phyloP scores from a whole-genome alignment of 495 filamentous ascomycete species.

The Pyronema omphalodes region DNA sequence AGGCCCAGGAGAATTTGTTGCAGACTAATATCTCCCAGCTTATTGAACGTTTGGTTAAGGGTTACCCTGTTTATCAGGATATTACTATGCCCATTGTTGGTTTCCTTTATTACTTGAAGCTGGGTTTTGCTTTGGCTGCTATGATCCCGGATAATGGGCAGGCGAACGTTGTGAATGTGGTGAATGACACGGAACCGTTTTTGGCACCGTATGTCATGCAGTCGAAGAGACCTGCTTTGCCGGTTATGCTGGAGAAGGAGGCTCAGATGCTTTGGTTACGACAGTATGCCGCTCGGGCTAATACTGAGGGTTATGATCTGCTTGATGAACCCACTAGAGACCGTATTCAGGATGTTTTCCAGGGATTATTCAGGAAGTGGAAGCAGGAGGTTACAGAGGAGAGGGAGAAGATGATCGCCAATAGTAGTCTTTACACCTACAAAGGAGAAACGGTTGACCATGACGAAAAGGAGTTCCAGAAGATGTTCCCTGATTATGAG shows the following conservation, averaged over 20 bases:
- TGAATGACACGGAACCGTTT: not conserved
- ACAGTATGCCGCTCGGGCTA: conserved; percentile 9
- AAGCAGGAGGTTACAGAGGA: conserved; percentile 51
- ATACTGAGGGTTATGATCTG: conserved; percentile 9
- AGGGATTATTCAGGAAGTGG: conserved; percentile 61
- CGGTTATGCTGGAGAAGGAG: conserved; percentile 12
- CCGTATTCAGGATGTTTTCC: conserved; percentile 33
- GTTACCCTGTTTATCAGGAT: conserved; percentile 66
- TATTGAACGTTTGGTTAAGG: conserved; percentile 40
- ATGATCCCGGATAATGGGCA: conserved; percentile 14
- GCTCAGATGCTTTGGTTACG: conserved; percentile 26
- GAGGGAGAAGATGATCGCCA: conserved; percentile 48
- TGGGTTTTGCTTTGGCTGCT: conserved; percentile 48
- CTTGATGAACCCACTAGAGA: conserved; percentile 1
- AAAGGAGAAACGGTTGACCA: conserved; percentile 58
- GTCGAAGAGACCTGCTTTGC: not conserved
- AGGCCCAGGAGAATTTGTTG: conserved; percentile 35
- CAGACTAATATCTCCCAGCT: conserved; percentile 56
- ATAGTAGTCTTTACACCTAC: conserved; percentile 62
- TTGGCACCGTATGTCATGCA: no score
- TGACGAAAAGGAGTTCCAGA: conserved; percentile 56
- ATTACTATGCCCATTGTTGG: conserved; percentile 59
- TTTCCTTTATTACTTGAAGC: conserved; percentile 61
- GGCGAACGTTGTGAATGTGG: not conserved
- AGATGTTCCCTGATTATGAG: conserved; percentile 67